phyloP scores from a whole-genome alignment of 1,284 basidiomycete genomes.

The Pascua guehoae region DNA sequence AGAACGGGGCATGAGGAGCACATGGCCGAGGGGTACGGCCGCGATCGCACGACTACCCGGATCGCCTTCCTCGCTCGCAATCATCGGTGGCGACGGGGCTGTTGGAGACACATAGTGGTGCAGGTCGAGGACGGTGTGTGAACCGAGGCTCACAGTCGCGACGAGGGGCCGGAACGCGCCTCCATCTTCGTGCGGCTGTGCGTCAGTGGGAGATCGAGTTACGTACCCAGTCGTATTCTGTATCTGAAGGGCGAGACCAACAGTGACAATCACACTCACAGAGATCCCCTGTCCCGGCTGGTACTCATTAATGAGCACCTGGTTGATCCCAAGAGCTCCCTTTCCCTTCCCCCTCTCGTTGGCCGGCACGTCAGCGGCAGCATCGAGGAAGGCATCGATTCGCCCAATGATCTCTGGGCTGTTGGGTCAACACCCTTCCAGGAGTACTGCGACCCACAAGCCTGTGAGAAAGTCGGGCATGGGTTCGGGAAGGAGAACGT shows the following conservation, averaged over 20 bases:
- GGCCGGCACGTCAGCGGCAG: constrained; percentile 1
- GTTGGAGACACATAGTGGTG: constrained; percentile 60
- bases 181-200: constrained; percentile 90
- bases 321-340: constrained; percentile 58
- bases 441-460: constrained; percentile 32
- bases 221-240: too few species aligned
- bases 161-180: constrained; percentile 83
- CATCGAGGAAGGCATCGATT: constrained; percentile 50
- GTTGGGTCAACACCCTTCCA: too few species aligned
- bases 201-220: constrained; percentile 9
- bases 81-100: constrained; percentile 43
- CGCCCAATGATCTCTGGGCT: constrained; percentile 75
- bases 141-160: constrained; percentile 80
- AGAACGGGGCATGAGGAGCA: constrained; percentile 78
- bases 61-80: constrained; percentile 14
- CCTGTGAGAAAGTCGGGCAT: constrained; percentile 38
- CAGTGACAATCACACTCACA: constrained; percentile 52
- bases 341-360: constrained; percentile 55
- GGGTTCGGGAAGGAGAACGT: constrained; percentile 41
- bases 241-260: too few species aligned
- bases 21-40: constrained; percentile 61
- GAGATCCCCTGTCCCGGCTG: constrained; percentile 86
- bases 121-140: constrained; percentile 79
- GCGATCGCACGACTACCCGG: constrained; percentile 58
- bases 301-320: constrained; percentile 88